Conservation (phyloP, 345 rosid genomes). For the Salix purpurea region DNA sequence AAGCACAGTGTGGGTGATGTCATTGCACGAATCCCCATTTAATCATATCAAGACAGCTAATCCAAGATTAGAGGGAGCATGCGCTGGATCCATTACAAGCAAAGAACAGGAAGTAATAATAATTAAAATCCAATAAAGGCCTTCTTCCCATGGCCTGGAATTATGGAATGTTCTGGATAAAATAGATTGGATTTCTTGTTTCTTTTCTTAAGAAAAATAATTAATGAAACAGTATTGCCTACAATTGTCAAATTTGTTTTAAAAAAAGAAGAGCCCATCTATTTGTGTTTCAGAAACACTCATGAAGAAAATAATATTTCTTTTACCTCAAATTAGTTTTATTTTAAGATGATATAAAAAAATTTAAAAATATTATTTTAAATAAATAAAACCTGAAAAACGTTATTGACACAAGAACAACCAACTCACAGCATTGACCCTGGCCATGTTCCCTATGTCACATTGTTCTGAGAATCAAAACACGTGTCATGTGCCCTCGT, state of each 20-base stretch:
- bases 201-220: too few relatives aligned
- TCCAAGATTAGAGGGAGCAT: background rate
- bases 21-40: background rate
- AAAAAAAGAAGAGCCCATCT: too few relatives aligned
- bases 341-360: too few relatives aligned
- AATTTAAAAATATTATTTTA: too few relatives aligned
- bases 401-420: too few relatives aligned
- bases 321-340: too few relatives aligned
- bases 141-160: background rate
- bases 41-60: background rate
- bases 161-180: background rate
- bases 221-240: background rate
- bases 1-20: background rate
- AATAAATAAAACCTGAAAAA: too few relatives aligned
- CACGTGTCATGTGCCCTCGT: background rate
- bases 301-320: too few relatives aligned
- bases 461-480: background rate
- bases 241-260: background rate
- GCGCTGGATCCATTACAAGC: background rate
- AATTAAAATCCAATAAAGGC: background rate
- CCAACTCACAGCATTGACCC: background rate
- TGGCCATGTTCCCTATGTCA: background rate
- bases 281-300: too few relatives aligned
- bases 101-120: too few relatives aligned
- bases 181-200: background rate